A percentile compares a stretch with the other conserved stretches of the same genome.
phyloP scores from a whole-genome alignment of 1,139 yeast genomes.

The Nakaseomyces sp. region DNA sequence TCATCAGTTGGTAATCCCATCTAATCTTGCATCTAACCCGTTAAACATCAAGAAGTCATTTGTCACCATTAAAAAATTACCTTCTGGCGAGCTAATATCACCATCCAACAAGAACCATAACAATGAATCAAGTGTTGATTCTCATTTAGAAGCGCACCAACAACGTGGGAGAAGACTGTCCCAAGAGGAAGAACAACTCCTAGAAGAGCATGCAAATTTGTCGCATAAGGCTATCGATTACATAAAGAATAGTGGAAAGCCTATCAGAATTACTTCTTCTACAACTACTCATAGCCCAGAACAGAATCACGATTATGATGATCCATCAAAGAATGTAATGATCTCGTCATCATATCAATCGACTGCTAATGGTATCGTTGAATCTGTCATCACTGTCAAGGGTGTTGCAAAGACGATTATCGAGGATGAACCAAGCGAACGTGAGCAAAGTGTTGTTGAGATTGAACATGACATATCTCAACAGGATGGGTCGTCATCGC shows the following conservation, averaged over 20 bases:
- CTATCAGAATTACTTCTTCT: slow-evolving; percentile 14
- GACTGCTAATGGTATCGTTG: slow-evolving; percentile 52
- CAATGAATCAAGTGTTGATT: not conserved
- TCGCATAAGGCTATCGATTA: slow-evolving; percentile 14
- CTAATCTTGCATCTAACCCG: slow-evolving; percentile 78
- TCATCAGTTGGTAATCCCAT: slow-evolving; percentile 33
- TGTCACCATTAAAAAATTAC: slow-evolving; percentile 58
- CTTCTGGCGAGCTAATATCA: slow-evolving; percentile 17
- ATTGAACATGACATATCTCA: slow-evolving; percentile 3
- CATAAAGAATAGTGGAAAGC: slow-evolving; percentile 15
- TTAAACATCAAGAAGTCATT: slow-evolving; percentile 59
- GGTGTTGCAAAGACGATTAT: slow-evolving; percentile 86
- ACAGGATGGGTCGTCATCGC: not conserved
- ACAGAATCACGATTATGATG: not conserved
- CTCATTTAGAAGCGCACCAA: not conserved
- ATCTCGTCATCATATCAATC: slow-evolving; percentile 23
- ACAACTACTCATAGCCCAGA: slow-evolving; percentile 4
- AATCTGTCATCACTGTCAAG: slow-evolving; percentile 72
- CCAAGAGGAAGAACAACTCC: slow-evolving; percentile 8
- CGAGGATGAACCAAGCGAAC: slow-evolving; percentile 33
- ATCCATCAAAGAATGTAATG: slow-evolving; percentile 8
- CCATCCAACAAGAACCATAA: not conserved
- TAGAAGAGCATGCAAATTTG: slow-evolving; percentile 14
- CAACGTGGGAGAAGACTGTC: slow-evolving; percentile 1
- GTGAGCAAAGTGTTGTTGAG: not conserved